Percentiles rank a stretch among this genome's conserved stretches.
Conservation (phyloP, 371 early-diverging fungal genomes). For the Blakeslea trispora region DNA sequence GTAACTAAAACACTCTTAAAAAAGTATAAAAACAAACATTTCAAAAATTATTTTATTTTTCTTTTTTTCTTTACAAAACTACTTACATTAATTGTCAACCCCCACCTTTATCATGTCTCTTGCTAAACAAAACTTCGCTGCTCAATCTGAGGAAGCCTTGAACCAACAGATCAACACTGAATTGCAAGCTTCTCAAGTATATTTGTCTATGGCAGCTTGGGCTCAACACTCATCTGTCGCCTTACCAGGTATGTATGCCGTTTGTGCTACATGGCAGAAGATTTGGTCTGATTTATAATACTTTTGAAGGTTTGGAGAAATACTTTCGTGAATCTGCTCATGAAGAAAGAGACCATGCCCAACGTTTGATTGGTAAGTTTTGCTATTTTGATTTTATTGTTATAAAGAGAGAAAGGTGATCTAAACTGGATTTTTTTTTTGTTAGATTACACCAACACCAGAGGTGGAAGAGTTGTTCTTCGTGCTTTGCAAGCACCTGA, state of each 20-base stretch:
- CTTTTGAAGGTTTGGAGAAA: constrained; percentile 52
- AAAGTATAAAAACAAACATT: too few relatives aligned
- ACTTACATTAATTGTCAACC: constrained; percentile 22
- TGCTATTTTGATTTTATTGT: neutral
- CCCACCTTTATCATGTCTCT: constrained; percentile 47
- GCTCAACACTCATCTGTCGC: constrained; percentile 55
- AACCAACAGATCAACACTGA: constrained; percentile 69
- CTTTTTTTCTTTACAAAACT: constrained; percentile 17
- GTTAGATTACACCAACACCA: constrained; percentile 53
- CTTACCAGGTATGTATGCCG: constrained; percentile 47
- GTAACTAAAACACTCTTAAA: too few relatives aligned
- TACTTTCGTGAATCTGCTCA: constrained; percentile 56
- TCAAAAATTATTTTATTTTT: constrained; percentile 7
- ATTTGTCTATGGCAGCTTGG: constrained; percentile 63
- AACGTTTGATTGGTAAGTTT: constrained; percentile 45
- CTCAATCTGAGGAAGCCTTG: constrained; percentile 64
- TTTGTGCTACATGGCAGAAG: neutral
- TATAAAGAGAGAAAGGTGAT: neutral
- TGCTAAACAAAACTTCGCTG: constrained; percentile 69
- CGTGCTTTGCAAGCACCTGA: constrained; percentile 56
- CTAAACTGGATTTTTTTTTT: neutral
- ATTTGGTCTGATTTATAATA: neutral
- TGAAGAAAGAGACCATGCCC: constrained; percentile 67
- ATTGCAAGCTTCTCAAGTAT: constrained; percentile 61
- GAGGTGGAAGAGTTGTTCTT: constrained; percentile 58